Percentiles rank a stretch among this genome's conserved stretches.
These are phyloP conservation scores for Moesziomyces sp. DNA, from an alignment of 1,284 basidiomycete genomes.

Conservation along the genomic window DNA sequence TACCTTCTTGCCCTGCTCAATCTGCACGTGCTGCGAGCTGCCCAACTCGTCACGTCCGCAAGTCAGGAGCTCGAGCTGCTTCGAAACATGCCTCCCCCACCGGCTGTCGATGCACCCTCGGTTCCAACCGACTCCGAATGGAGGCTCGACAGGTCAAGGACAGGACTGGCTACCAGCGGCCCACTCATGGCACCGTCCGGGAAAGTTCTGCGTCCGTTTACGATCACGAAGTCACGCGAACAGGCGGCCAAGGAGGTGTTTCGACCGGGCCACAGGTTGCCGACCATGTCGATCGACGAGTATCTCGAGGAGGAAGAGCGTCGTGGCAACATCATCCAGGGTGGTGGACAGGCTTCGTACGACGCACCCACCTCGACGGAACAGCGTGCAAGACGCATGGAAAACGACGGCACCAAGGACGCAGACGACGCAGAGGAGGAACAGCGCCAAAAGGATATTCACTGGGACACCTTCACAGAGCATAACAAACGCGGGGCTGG, in stretches of 20 bases:
- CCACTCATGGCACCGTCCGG: slow-evolving; percentile 56
- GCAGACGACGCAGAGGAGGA: slow-evolving; percentile 78
- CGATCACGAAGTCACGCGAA: slow-evolving; percentile 68
- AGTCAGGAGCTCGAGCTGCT: slow-evolving; percentile 59
- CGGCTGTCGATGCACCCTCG: background rate
- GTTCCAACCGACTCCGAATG: slow-evolving; percentile 28
- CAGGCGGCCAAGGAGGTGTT: slow-evolving; percentile 83
- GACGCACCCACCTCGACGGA: slow-evolving; percentile 69
- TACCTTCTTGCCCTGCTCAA: slow-evolving; percentile 59
- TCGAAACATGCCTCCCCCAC: slow-evolving; percentile 44
- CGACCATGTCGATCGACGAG: slow-evolving; percentile 96
- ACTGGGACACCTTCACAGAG: slow-evolving; percentile 60
- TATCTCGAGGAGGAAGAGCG: slow-evolving; percentile 87
- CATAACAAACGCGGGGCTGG: slow-evolving; percentile 76
- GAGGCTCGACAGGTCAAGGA: slow-evolving; percentile 49
- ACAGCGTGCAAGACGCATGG: slow-evolving; percentile 64
- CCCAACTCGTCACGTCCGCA: slow-evolving; percentile 33
- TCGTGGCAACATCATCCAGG: slow-evolving; percentile 85
- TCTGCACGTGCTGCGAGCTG: slow-evolving; percentile 49
- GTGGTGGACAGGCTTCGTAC: slow-evolving; percentile 72
- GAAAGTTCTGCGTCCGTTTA: slow-evolving; percentile 63
- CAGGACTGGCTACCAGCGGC: slow-evolving; percentile 22
- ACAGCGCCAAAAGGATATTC: slow-evolving; percentile 52
- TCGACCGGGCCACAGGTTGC: slow-evolving; percentile 83
- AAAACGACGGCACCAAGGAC: slow-evolving; percentile 81